phyloP scores from a whole-genome alignment of 805 yeast genomes.

The Starmerella kuoi region DNA sequence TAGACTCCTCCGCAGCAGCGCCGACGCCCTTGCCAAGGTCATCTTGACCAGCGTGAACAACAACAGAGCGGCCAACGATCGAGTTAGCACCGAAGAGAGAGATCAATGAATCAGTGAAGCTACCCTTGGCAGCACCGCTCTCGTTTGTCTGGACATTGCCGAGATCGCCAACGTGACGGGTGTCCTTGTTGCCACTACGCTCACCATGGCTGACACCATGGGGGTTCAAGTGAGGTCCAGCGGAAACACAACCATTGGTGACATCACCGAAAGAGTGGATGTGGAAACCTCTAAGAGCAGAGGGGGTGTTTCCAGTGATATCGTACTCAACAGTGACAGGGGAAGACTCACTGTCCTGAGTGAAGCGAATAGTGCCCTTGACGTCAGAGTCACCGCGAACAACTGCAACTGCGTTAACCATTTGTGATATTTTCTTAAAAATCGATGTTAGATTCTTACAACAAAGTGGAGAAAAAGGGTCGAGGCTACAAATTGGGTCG shows the following conservation, averaged over 20 bases:
- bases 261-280: constrained; percentile 96
- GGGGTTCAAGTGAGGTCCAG: constrained; percentile 97
- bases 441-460: neutral
- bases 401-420: constrained; percentile 61
- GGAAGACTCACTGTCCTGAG: constrained; percentile 63
- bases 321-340: constrained; percentile 85
- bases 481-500: neutral
- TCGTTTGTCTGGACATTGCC: constrained; percentile 89
- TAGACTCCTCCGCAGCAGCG: constrained; percentile 49
- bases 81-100: constrained; percentile 79
- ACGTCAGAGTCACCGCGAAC: constrained; percentile 90
- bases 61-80: constrained; percentile 88
- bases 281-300: constrained; percentile 83
- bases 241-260: constrained; percentile 98
- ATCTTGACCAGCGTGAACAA: constrained; percentile 83
- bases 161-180: constrained; percentile 80
- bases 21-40: constrained; percentile 92
- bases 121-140: constrained; percentile 82
- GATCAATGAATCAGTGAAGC: constrained; percentile 62
- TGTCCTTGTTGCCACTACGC: constrained; percentile 57
- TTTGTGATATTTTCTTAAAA: constrained; percentile 5
- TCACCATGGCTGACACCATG: constrained; percentile 70
- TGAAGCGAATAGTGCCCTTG: constrained; percentile 75
- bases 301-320: constrained; percentile 76
- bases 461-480: neutral